Evolutionary conservation across 2,329 filamentous ascomycete species (phyloP).

Genomic region (Clathrospora elynae): DNA sequence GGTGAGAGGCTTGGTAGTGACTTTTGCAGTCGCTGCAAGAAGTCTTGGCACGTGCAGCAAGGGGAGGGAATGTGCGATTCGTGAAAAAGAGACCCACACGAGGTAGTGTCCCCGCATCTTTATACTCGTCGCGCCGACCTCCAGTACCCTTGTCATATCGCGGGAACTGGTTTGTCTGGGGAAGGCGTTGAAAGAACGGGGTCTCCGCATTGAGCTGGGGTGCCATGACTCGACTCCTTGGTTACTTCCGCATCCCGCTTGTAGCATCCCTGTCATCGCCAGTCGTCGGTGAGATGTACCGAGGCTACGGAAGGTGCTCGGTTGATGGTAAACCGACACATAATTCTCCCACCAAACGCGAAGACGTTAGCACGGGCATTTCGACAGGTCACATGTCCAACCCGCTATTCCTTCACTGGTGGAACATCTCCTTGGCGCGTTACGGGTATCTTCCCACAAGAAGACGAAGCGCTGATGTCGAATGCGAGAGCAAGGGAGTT

Average conservation of each 20-base stretch:
- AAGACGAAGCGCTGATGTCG: conserved; percentile 3
- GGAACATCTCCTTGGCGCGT: conserved; percentile 9
- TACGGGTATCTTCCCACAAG: conserved; percentile 7
- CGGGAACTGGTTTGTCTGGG: conserved; percentile 15
- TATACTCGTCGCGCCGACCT: conserved; percentile 22
- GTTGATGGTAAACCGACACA: conserved; percentile 19
- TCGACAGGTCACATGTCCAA: background rate
- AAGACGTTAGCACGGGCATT: conserved; percentile 7
- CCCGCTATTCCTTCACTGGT: conserved; percentile 9
- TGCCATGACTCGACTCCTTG: conserved; percentile 16
- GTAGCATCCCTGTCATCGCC: conserved; percentile 10
- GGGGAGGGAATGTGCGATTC: conserved; percentile 9
- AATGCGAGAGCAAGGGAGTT: background rate
- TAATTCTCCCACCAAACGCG: conserved; percentile 2
- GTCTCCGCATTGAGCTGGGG: conserved; percentile 26
- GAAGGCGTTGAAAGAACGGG: conserved; percentile 19
- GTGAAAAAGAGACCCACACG: conserved; percentile 11
- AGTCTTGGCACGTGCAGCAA: conserved; percentile 10
- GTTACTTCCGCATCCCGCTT: conserved; percentile 19
- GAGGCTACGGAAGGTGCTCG: conserved; percentile 18
- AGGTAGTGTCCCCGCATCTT: conserved; percentile 17
- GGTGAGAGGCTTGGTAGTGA: conserved; percentile 23
- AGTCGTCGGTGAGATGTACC: conserved; percentile 12
- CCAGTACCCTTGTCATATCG: conserved; percentile 5
- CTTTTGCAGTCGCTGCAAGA: too few species aligned